These are phyloP conservation scores for Castanospermum australe DNA, from an alignment of 306 rosid genomes.

Conservation along the genomic window DNA sequence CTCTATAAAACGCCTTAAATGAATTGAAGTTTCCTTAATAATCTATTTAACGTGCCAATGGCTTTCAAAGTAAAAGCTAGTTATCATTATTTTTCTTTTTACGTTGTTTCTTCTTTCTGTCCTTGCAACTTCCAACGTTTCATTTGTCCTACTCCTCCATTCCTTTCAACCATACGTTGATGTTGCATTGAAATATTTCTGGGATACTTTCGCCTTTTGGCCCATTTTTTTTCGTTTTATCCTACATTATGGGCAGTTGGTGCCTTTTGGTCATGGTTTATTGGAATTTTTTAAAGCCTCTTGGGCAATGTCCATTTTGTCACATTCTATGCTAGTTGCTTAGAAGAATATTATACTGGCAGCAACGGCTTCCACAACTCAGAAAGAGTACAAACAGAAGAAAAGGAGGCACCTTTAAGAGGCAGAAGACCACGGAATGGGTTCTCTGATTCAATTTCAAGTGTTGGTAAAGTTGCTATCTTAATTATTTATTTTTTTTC, in stretches of 20 bases:
- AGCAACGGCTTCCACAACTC: slow-evolving; percentile 48
- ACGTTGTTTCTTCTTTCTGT: neutral
- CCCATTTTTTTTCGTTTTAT: neutral
- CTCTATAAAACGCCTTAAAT: neutral
- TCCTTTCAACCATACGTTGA: neutral
- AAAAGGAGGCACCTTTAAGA: slow-evolving; percentile 8
- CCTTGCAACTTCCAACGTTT: neutral
- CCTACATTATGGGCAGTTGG: neutral
- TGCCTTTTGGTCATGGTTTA: neutral
- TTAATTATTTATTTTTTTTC: neutral
- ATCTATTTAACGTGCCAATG: neutral
- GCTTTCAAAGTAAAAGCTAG: neutral
- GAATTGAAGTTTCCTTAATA: neutral
- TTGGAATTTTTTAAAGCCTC: slow-evolving; percentile 10
- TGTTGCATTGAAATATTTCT: slow-evolving; percentile 30
- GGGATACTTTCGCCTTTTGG: neutral
- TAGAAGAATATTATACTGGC: slow-evolving; percentile 42
- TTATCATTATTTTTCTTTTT: neutral
- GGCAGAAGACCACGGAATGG: slow-evolving; percentile 50
- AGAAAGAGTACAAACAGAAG: slow-evolving; percentile 34
- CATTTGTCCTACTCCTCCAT: neutral
- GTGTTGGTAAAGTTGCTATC: slow-evolving; percentile 43
- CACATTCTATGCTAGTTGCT: slow-evolving; percentile 34
- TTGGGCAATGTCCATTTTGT: slow-evolving; percentile 22
- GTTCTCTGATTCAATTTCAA: slow-evolving; percentile 63